Conservation (phyloP, 768 basidiomycete genomes). For the Pleurotus eryngii region DNA sequence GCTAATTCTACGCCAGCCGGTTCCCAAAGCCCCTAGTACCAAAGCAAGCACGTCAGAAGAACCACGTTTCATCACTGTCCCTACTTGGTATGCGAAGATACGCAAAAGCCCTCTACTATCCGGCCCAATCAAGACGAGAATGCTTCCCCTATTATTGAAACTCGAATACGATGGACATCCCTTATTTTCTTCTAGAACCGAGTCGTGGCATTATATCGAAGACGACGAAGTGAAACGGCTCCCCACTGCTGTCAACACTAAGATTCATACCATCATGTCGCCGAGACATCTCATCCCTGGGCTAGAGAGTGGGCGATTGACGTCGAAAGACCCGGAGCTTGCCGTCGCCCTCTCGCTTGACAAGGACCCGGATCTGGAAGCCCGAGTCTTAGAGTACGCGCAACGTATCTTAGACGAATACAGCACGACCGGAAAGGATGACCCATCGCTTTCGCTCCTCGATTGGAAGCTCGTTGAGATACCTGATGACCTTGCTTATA, state of each 20-base stretch:
- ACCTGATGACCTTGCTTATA: background rate
- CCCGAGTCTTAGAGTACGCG: background rate
- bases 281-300: constrained; percentile 43
- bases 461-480: constrained; percentile 52
- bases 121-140: constrained; percentile 38
- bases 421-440: constrained; percentile 19
- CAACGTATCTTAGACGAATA: constrained; percentile 1
- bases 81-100: constrained; percentile 57
- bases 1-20: background rate
- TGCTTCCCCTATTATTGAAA: constrained; percentile 67
- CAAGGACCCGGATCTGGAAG: background rate
- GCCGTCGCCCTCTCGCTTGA: constrained; percentile 40
- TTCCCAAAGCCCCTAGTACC: background rate
- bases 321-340: constrained; percentile 38
- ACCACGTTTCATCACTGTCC: constrained; percentile 24
- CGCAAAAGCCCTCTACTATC: constrained; percentile 37
- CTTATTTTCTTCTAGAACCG: constrained; percentile 46
- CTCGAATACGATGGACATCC: constrained; percentile 61
- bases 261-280: constrained; percentile 43
- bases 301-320: constrained; percentile 40
- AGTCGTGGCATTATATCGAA: constrained; percentile 66
- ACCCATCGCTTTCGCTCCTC: constrained; percentile 63
- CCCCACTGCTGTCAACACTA: constrained; percentile 38
- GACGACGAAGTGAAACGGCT: constrained; percentile 32
- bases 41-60: too few relatives aligned